Base-by-base conservation (phyloP, 169 alveolate species). In the Theileria sp. region DNA sequence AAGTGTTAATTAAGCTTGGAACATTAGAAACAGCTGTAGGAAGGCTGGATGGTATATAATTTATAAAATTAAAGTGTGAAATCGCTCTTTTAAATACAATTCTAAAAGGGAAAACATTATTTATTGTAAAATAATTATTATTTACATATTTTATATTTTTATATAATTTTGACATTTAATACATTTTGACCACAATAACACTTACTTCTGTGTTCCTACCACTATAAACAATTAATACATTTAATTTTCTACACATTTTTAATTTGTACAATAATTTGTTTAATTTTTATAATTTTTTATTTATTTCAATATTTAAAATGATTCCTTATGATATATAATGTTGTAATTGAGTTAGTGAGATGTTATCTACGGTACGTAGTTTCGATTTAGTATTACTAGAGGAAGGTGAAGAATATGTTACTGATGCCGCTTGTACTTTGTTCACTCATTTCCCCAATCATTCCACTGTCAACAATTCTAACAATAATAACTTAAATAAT, bases 381-480 rank as follows among this genome's bases (percentile, higher is more conserved):
- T 90, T 90, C 76, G 92, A 90, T 81, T 87, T 90, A 60, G 92
- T 87, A 6, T 81, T 90, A 69, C 81, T 90, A 61, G 94, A 91
- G 70, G 94, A 91, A 62, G 94, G 92, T 26, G 94, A 91, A 56
- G 94, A 91, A 62, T 91, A 91, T 67, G 83, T 91, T 15, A 83
- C 76, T 61, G 94, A 91, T 28, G 80, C 89, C 17, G 83, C 90
- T 51, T 76, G 86, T 70, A 77, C 54, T 71, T 23, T 30, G 28
- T 34, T 61, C 30, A 74, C 87, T 34, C 62, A 74, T n/a, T 84
- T 84, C 76, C 90, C 90, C 19, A 12, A n/a, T 15, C 80, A 84
- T 3, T 62, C 78, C 21, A 44, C 54, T 8, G 12, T 44, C 17
- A 44, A 44, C 17, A 44, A 78, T 17, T 67, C 79, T 17, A 69